Evolutionary conservation across 140 eudicot species (phyloP).

Genomic region (Ambrosia hybrid): DNA sequence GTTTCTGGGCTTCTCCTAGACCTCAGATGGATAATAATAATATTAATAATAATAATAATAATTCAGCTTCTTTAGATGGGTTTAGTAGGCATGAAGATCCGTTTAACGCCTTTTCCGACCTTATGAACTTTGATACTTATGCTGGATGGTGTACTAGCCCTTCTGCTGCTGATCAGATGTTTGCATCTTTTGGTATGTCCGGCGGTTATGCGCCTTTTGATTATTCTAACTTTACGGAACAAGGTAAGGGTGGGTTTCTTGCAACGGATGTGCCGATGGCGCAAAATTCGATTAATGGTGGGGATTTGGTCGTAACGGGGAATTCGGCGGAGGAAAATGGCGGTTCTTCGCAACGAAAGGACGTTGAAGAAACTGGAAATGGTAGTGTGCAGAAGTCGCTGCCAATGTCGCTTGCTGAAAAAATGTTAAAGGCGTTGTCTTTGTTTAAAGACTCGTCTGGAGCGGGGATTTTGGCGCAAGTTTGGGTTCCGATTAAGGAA

Average conservation of each 20-base stretch:
- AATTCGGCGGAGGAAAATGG: slow-evolving; percentile 34
- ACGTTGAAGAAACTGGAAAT: slow-evolving; percentile 13
- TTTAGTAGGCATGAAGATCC: slow-evolving; percentile 38
- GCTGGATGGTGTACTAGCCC: slow-evolving; percentile 87
- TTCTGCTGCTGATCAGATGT: slow-evolving; percentile 60
- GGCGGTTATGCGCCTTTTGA: slow-evolving; percentile 43
- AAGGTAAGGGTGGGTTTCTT: slow-evolving; percentile 27
- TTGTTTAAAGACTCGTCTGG: slow-evolving; percentile 74
- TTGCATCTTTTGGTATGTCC: slow-evolving; percentile 48
- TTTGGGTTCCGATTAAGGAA: slow-evolving; percentile 83
- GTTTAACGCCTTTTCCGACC: slow-evolving; percentile 34
- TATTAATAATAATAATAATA: slow-evolving; percentile 11
- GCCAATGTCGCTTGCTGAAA: slow-evolving; percentile 55
- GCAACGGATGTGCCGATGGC: slow-evolving; percentile 27
- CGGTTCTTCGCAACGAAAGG: slow-evolving; percentile 27
- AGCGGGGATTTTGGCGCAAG: slow-evolving; percentile 85
- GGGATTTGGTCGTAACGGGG: slow-evolving; percentile 20
- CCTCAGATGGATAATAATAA: slow-evolving; percentile 21
- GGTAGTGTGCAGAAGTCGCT: slow-evolving; percentile 43
- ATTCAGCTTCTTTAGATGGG: slow-evolving; percentile 25
- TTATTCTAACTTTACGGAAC: slow-evolving; percentile 45
- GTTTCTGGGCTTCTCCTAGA: slow-evolving; percentile 38
- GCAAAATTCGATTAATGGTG: slow-evolving; percentile 23
- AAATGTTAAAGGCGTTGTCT: slow-evolving; percentile 73
- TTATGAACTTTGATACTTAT: slow-evolving; percentile 62